Base-by-base conservation (phyloP, 306 rosid genomes). In the Cotoneaster glaucophyllus region DNA sequence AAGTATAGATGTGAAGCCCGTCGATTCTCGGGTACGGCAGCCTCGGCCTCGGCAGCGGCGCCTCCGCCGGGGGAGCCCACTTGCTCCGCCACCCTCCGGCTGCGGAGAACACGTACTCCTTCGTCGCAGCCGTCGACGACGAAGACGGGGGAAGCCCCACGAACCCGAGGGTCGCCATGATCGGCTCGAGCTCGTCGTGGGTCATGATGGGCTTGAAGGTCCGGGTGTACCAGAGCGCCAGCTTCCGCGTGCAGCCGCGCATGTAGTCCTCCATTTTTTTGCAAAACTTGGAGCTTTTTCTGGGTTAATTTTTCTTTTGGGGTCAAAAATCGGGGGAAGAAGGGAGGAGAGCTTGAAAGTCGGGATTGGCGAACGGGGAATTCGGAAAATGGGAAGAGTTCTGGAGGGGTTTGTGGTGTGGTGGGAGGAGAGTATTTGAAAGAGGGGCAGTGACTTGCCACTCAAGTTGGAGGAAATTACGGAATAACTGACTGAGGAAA, bases 131-230 rank as follows among this genome's bases (percentile, higher is more conserved):
- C 1, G 21, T 0, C 21, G 54, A 15, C 21, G 48, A 43, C 48
- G 54, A 48, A 5, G 76, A 24, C 11, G 88, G 80, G 8, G 79
- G 79, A 3, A 75, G 79, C 43, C 87, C 85, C 26, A 84, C 83
- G 62, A 87, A 87, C 41, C 90, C 90, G 45, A 87, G 11, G 43
- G 85, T 82, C 29, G 78, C 85, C 88, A 87, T 84, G 13, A 87
- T 78, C 44, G 90, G 88, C 79, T 85, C 90, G 25, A 87, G 82
- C 84, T 87, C 88, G 66, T 84, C 87, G 84, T 87, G 90, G 69
- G 87, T 87, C 86, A 85, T 84, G 62, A 84, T 82, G 54, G 90
- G 88, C 76, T 84, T 84, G 81, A 87, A 87, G 62, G 85, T 82
- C 22, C 78, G 82, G 3, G 90, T 87, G 74, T 74, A 69, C 90